These are phyloP conservation scores for Aspergillus bombycis DNA, from an alignment of 2,329 filamentous ascomycete genomes.

Conservation along the genomic window DNA sequence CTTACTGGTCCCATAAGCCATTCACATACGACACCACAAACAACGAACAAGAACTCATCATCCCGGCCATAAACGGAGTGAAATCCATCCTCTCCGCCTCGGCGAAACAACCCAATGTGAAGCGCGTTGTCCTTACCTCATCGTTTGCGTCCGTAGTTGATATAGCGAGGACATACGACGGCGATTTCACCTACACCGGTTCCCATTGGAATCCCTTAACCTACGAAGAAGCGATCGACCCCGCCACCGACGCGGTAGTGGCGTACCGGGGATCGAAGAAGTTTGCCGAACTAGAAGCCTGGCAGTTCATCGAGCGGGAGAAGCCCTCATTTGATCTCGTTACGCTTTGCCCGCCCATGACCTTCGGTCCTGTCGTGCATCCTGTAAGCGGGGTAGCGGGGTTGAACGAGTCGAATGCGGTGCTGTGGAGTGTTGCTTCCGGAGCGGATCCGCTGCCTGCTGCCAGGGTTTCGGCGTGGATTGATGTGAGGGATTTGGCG, in stretches of 20 bases:
- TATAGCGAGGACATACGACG: slow-evolving; percentile 13
- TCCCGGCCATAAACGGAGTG: slow-evolving; percentile 53
- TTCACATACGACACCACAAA: slow-evolving; percentile 49
- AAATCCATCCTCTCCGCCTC: slow-evolving; percentile 44
- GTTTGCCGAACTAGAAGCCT: slow-evolving; percentile 34
- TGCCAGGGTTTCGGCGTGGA: slow-evolving; percentile 37
- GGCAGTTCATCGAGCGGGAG: slow-evolving; percentile 36
- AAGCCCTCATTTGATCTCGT: slow-evolving; percentile 47
- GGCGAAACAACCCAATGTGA: slow-evolving; percentile 21
- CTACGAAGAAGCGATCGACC: slow-evolving; percentile 30
- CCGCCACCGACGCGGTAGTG: slow-evolving; percentile 23
- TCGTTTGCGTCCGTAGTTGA: slow-evolving; percentile 35
- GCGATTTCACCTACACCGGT: slow-evolving; percentile 30
- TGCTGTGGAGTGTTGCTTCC: slow-evolving; percentile 45
- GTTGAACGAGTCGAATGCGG: slow-evolving; percentile 49
- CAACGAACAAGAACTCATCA: slow-evolving; percentile 49
- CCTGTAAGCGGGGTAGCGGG: slow-evolving; percentile 36
- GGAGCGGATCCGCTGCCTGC: slow-evolving; percentile 39
- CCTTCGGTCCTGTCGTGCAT: slow-evolving; percentile 49
- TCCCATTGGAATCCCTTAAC: slow-evolving; percentile 37
- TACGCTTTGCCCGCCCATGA: slow-evolving; percentile 50
- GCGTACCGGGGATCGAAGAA: slow-evolving; percentile 39
- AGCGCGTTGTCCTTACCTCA: slow-evolving; percentile 33
- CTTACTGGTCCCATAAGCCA: slow-evolving; percentile 32
- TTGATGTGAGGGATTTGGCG: slow-evolving; percentile 53